Evolutionary conservation across 352 stramenopile species (phyloP).

Genomic region (Aphanomyces euteiches): DNA sequence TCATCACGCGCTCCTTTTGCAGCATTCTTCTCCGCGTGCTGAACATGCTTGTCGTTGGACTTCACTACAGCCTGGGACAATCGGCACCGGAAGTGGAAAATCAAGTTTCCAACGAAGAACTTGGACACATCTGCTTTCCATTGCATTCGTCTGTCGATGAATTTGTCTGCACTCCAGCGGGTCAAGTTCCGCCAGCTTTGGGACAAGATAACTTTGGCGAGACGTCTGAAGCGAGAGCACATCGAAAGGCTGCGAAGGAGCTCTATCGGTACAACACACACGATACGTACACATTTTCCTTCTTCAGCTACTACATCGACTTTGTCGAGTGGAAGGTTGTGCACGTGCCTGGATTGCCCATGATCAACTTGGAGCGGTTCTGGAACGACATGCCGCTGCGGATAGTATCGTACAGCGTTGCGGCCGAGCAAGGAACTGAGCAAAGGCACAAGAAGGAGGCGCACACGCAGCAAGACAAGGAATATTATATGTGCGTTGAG

Average conservation of each 20-base stretch:
- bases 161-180: conserved; percentile 50
- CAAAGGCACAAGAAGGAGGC: conserved; percentile 10
- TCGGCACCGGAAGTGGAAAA: conserved; percentile 34
- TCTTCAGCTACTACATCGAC: conserved; percentile 70
- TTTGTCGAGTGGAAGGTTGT: conserved; percentile 53
- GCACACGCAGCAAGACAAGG: conserved; percentile 20
- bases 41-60: conserved; percentile 47
- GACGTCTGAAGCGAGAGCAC: conserved; percentile 38
- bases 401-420: conserved; percentile 51
- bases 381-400: conserved; percentile 62
- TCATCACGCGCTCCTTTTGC: conserved; percentile 50
- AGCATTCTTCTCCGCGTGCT: conserved; percentile 55
- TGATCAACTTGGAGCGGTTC: conserved; percentile 46
- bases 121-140: conserved; percentile 65
- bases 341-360: conserved; percentile 49
- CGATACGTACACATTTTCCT: conserved; percentile 69
- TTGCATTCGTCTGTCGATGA: conserved; percentile 62
- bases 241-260: conserved; percentile 38
- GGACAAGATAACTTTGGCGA: conserved; percentile 57
- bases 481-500: conserved; percentile 30
- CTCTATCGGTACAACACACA: conserved; percentile 56
- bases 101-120: conserved; percentile 41
- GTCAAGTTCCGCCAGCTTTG: conserved; percentile 38
- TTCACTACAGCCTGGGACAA: conserved; percentile 56
- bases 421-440: conserved; percentile 3